A percentile compares a stretch with the other conserved stretches of the same genome.
These are phyloP conservation scores for Pichia sp. DNA, from an alignment of 1,139 yeast genomes.

Conservation along the genomic window DNA sequence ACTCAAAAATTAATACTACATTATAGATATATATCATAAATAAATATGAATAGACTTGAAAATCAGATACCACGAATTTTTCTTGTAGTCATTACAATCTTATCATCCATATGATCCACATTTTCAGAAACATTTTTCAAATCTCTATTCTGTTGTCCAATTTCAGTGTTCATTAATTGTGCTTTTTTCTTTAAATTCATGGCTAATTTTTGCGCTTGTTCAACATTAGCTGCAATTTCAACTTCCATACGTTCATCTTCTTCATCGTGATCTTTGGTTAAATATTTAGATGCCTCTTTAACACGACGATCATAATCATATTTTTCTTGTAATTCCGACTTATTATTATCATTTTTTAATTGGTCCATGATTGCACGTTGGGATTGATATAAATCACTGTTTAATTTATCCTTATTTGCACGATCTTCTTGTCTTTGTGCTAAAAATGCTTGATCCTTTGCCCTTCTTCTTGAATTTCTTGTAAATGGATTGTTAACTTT, in stretches of 20 bases:
- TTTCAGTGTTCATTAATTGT: constrained; percentile 42
- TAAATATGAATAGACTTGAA: background rate
- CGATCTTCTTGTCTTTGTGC: constrained; percentile 40
- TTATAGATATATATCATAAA: no score
- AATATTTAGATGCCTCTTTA: constrained; percentile 35
- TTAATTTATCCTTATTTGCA: constrained; percentile 24
- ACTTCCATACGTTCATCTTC: constrained; percentile 58
- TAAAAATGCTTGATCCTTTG: constrained; percentile 66
- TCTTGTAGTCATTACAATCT: constrained; percentile 32
- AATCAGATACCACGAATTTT: constrained; percentile 27
- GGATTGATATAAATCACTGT: constrained; percentile 22
- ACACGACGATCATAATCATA: constrained; percentile 46
- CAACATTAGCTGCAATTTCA: constrained; percentile 47
- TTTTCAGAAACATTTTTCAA: constrained; percentile 48
- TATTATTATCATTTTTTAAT: constrained; percentile 14
- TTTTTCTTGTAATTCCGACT: constrained; percentile 35
- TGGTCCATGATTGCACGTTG: constrained; percentile 24
- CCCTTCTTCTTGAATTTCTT: constrained; percentile 66
- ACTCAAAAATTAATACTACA: no score
- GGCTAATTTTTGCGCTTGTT: constrained; percentile 44
- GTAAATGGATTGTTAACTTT: constrained; percentile 84
- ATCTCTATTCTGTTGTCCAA: constrained; percentile 44
- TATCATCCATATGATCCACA: constrained; percentile 50
- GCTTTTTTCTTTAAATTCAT: constrained; percentile 41
- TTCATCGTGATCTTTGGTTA: constrained; percentile 35